Conservation (phyloP, 1,284 basidiomycete genomes). For the Ganoderma multipileum region DNA sequence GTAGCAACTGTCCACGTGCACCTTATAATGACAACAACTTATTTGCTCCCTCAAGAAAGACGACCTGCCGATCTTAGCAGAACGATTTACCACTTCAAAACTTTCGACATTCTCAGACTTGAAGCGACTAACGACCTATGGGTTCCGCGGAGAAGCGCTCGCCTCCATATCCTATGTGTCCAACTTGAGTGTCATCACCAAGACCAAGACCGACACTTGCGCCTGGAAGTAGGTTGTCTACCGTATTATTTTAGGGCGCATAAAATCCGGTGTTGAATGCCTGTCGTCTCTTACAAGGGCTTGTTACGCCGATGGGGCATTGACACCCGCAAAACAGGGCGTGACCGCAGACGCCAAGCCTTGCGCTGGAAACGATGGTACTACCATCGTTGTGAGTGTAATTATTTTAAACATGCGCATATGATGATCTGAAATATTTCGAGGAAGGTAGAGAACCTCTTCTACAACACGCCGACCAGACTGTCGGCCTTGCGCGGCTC, state of each 20-base stretch:
- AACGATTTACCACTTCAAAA: conserved; percentile 97
- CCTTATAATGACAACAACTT: neutral
- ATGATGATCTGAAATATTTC: neutral
- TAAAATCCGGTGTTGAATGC: neutral
- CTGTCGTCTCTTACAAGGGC: conserved; percentile 58
- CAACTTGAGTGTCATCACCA: conserved; percentile 88
- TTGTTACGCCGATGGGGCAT: conserved; percentile 76
- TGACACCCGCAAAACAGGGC: conserved; percentile 75
- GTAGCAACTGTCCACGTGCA: conserved; percentile 28
- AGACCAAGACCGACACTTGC: conserved; percentile 80
- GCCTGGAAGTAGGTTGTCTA: conserved; percentile 83
- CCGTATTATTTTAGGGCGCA: neutral
- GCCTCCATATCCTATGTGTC: conserved; percentile 97
- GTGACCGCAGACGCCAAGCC: conserved; percentile 81
- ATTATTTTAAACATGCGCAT: conserved; percentile 15
- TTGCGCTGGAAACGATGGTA: conserved; percentile 95
- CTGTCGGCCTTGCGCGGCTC: conserved; percentile 85
- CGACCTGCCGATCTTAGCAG: conserved; percentile 92
- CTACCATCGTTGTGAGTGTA: conserved; percentile 77
- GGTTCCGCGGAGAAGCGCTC: conserved; percentile 96
- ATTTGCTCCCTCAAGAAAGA: conserved; percentile 48
- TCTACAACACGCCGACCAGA: conserved; percentile 93
- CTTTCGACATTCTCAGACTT: conserved; percentile 89
- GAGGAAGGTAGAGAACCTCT: conserved; percentile 89
- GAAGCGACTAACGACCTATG: conserved; percentile 88